Percentiles rank a stretch among this genome's conserved stretches.
phyloP scores from a whole-genome alignment of 371 early-diverging fungal genomes.

The Rhizopus stolonifer region DNA sequence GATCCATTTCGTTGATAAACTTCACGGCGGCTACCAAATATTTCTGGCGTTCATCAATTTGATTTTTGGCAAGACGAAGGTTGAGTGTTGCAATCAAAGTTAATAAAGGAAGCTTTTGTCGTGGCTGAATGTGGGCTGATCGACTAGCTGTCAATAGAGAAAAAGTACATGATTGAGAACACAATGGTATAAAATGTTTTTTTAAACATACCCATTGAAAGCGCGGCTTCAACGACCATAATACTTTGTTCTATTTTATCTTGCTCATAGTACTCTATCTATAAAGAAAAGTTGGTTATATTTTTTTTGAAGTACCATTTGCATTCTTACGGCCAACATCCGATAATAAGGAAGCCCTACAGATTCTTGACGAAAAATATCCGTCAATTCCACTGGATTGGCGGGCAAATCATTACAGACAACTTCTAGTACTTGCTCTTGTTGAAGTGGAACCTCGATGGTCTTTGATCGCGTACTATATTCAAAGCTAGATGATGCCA shows the following conservation, averaged over 20 bases:
- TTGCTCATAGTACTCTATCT: slow-evolving; percentile 81
- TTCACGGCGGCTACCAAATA: slow-evolving; percentile 67
- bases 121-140: slow-evolving; percentile 54
- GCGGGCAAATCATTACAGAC: slow-evolving; percentile 71
- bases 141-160: no score
- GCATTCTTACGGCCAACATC: slow-evolving; percentile 68
- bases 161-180: no score
- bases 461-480: slow-evolving; percentile 39
- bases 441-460: slow-evolving; percentile 81
- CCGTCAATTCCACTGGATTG: slow-evolving; percentile 70
- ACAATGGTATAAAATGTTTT: neutral
- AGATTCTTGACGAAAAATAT: slow-evolving; percentile 75
- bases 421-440: slow-evolving; percentile 79
- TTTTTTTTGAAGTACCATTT: no score
- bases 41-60: slow-evolving; percentile 47
- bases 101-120: slow-evolving; percentile 65
- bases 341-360: slow-evolving; percentile 73
- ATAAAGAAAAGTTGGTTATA: neutral
- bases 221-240: slow-evolving; percentile 58
- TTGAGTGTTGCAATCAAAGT: slow-evolving; percentile 67
- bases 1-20: slow-evolving; percentile 68
- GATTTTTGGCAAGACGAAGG: slow-evolving; percentile 58
- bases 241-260: slow-evolving; percentile 62
- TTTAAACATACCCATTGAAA: slow-evolving; percentile 49
- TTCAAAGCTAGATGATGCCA: slow-evolving; percentile 28